These are phyloP conservation scores for Neurospora sp. DNA, from an alignment of 495 filamentous ascomycete species.

Conservation along the genomic window DNA sequence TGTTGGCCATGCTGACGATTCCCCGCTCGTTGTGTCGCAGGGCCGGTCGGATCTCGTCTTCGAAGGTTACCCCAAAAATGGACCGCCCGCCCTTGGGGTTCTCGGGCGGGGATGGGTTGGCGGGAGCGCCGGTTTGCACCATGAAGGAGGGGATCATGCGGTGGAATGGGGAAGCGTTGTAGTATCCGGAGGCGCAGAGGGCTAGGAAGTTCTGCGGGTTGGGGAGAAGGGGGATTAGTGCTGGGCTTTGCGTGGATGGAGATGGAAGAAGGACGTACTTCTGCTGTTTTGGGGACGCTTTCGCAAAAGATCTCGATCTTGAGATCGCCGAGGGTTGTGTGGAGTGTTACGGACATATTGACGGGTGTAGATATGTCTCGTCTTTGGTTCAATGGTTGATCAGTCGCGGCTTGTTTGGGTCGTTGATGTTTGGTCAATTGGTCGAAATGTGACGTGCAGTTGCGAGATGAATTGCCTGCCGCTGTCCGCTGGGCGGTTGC, in stretches of 20 bases:
- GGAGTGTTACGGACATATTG: constrained; percentile 60
- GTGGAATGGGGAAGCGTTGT: constrained; percentile 84
- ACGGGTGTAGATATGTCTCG: not conserved
- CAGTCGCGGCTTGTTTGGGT: not conserved
- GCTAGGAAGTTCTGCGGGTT: constrained; percentile 82
- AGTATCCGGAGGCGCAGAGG: constrained; percentile 82
- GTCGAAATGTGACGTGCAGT: not conserved
- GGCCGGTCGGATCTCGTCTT: constrained; percentile 85
- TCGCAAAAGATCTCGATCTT: constrained; percentile 97
- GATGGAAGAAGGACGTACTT: constrained; percentile 48
- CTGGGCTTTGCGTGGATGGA: not conserved
- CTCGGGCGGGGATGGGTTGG: constrained; percentile 42
- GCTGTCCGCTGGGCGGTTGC: not conserved
- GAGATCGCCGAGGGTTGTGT: constrained; percentile 82
- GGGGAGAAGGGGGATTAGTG: not conserved
- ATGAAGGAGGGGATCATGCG: constrained; percentile 85
- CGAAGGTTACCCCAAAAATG: constrained; percentile 75
- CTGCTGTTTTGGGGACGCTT: constrained; percentile 80
- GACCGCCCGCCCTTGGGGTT: constrained; percentile 72
- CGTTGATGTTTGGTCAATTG: not conserved
- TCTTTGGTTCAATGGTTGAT: not conserved
- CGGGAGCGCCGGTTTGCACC: constrained; percentile 80
- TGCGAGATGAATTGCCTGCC: not conserved
- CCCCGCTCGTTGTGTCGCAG: constrained; percentile 81
- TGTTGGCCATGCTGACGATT: constrained; percentile 90